A percentile compares a stretch with the other conserved stretches of the same genome.
These are phyloP conservation scores for Panicum miliaceum DNA, from an alignment of 176 grass and related monocot genomes.

Conservation along the genomic window DNA sequence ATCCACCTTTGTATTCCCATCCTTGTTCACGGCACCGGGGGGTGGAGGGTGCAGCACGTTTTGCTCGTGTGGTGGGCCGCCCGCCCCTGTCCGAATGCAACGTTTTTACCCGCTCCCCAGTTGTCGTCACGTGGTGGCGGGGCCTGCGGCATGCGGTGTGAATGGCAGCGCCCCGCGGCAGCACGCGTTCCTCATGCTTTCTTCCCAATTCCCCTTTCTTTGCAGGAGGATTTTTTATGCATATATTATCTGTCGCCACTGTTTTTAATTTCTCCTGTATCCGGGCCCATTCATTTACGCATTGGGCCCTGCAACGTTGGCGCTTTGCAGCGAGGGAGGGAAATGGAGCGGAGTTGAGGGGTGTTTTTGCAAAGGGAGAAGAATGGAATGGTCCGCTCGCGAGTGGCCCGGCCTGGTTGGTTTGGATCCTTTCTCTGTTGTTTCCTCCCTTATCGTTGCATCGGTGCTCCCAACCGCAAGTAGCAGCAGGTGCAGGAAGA, in stretches of 20 bases:
- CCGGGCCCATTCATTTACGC: not conserved
- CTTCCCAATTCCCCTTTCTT: conserved; percentile 15
- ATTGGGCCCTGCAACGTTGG: not conserved
- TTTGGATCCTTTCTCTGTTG: not conserved
- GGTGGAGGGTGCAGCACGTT: conserved; percentile 39
- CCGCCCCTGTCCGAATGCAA: not conserved
- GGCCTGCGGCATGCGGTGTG: conserved; percentile 10
- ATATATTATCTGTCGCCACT: not conserved
- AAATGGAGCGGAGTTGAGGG: not conserved
- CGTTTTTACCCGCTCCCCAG: not conserved
- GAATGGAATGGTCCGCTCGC: not conserved
- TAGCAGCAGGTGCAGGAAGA: no score
- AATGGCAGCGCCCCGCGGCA: not conserved
- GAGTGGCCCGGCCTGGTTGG: not conserved
- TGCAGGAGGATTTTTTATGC: not conserved
- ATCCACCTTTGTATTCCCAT: no score
- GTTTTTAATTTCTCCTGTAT: not conserved
- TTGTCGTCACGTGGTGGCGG: conserved; percentile 39
- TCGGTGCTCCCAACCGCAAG: no score
- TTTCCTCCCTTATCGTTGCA: not conserved
- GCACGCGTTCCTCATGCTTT: conserved; percentile 11
- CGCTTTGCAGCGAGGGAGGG: not conserved
- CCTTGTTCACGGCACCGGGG: no score
- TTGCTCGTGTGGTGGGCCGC: conserved; percentile 43
- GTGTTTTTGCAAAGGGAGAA: not conserved